Evolutionary conservation across 2,329 filamentous ascomycete genomes (phyloP).

Genomic region (Fusarium sp.): DNA sequence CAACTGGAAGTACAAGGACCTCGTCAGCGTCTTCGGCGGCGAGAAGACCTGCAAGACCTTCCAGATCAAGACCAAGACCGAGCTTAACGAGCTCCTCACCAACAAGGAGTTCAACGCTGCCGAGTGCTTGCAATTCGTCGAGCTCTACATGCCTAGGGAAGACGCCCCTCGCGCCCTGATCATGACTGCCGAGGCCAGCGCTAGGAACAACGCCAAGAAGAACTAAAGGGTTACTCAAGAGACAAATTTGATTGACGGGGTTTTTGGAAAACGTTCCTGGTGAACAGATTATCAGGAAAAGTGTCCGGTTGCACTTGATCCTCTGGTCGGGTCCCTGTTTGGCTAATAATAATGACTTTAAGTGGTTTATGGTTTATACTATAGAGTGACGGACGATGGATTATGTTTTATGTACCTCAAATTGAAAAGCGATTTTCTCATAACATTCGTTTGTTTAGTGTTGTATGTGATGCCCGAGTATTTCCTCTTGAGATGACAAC

Average conservation of each 20-base stretch:
- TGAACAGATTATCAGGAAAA: constrained; percentile 23
- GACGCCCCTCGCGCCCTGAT: constrained; percentile 80
- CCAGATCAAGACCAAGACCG: constrained; percentile 74
- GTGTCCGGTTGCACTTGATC: neutral
- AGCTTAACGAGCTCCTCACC: constrained; percentile 73
- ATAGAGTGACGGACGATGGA: constrained; percentile 23
- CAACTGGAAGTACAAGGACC: constrained; percentile 77
- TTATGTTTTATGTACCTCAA: constrained; percentile 28
- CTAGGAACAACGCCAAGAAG: constrained; percentile 70
- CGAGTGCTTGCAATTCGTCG: constrained; percentile 74
- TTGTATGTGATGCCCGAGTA: neutral
- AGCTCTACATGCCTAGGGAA: constrained; percentile 82
- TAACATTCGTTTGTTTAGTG: neutral
- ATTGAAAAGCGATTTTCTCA: constrained; percentile 39
- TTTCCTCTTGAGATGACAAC: neutral
- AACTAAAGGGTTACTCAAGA: constrained; percentile 38
- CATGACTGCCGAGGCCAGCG: constrained; percentile 76
- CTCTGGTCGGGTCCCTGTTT: constrained; percentile 18
- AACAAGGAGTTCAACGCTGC: constrained; percentile 72
- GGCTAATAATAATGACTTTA: constrained; percentile 37
- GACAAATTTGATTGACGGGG: constrained; percentile 12
- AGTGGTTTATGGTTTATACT: constrained; percentile 29
- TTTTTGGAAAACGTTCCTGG: constrained; percentile 19
- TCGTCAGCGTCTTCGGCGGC: constrained; percentile 76
- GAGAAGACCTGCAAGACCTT: constrained; percentile 70